These are phyloP conservation scores for Mycena leptocephala DNA, from an alignment of 768 basidiomycete genomes.

Conservation along the genomic window DNA sequence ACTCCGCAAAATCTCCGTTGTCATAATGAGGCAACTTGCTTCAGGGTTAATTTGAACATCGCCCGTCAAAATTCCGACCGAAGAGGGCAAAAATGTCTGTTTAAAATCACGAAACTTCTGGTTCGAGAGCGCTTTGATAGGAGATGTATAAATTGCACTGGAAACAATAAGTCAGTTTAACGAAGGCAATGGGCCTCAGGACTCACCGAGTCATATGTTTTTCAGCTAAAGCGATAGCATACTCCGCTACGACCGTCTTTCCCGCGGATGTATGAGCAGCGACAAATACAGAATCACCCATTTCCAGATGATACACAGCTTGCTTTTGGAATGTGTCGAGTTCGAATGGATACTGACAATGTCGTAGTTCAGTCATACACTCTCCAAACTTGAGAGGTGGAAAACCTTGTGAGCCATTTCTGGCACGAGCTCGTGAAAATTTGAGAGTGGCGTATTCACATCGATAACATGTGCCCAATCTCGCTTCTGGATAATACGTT, in stretches of 20 bases:
- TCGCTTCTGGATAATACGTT: constrained; percentile 78
- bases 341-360: constrained; percentile 93
- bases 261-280: constrained; percentile 99
- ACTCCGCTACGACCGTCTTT: constrained; percentile 99
- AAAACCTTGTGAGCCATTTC: constrained; percentile 96
- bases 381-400: background rate
- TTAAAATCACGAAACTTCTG: constrained; percentile 99
- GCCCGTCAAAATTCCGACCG: constrained; percentile 96
- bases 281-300: constrained; percentile 99
- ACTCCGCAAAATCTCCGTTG: constrained; percentile 96
- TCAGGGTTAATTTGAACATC: constrained; percentile 99
- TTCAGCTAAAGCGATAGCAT: constrained; percentile 96
- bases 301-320: constrained; percentile 97
- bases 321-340: constrained; percentile 99
- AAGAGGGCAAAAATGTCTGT: constrained; percentile 91
- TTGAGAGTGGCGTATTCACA: constrained; percentile 89
- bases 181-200: background rate
- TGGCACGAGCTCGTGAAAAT: constrained; percentile 94
- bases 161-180: constrained; percentile 25
- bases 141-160: constrained; percentile 98
- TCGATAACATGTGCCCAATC: constrained; percentile 99
- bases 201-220: constrained; percentile 98
- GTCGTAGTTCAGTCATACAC: background rate
- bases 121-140: constrained; percentile 98
- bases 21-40: constrained; percentile 97